phyloP scores from a whole-genome alignment of 2,329 filamentous ascomycete genomes.

The Monosporascus sp. region DNA sequence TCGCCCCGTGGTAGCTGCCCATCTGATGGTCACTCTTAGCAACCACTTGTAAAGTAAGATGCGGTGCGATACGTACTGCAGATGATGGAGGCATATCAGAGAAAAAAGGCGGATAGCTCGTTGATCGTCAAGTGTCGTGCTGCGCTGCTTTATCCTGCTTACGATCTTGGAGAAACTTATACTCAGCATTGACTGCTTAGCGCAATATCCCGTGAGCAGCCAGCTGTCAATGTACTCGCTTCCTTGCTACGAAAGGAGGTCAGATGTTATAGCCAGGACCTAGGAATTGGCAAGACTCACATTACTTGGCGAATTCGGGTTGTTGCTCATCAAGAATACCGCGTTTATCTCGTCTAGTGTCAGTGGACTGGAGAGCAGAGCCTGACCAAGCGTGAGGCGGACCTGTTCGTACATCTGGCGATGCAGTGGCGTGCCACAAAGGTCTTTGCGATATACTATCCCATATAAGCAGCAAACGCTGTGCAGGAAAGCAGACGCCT shows the following conservation, averaged over 20 bases:
- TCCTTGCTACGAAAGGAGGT: conserved; percentile 16
- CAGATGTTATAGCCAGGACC: neutral
- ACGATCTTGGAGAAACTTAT: conserved; percentile 37
- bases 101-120: conserved; percentile 32
- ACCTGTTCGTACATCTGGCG: conserved; percentile 36
- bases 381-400: conserved; percentile 32
- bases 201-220: conserved; percentile 37
- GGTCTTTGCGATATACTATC: conserved; percentile 28
- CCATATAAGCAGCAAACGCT: conserved; percentile 36
- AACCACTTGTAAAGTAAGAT: neutral
- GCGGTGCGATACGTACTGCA: conserved; percentile 24
- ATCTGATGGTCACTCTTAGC: conserved; percentile 19
- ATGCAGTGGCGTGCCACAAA: conserved; percentile 25
- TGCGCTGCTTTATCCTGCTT: conserved; percentile 28
- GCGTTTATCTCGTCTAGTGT: conserved; percentile 36
- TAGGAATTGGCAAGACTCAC: conserved; percentile 12
- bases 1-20: conserved; percentile 36
- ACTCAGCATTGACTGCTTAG: conserved; percentile 38
- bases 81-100: conserved; percentile 31
- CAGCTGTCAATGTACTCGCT: conserved; percentile 38
- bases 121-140: conserved; percentile 28
- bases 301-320: conserved; percentile 23
- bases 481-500: conserved; percentile 34
- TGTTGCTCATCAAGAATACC: conserved; percentile 34
- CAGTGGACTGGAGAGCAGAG: conserved; percentile 34